phyloP scores from a whole-genome alignment of 306 rosid species.

The Hylodesmum podocarpum region DNA sequence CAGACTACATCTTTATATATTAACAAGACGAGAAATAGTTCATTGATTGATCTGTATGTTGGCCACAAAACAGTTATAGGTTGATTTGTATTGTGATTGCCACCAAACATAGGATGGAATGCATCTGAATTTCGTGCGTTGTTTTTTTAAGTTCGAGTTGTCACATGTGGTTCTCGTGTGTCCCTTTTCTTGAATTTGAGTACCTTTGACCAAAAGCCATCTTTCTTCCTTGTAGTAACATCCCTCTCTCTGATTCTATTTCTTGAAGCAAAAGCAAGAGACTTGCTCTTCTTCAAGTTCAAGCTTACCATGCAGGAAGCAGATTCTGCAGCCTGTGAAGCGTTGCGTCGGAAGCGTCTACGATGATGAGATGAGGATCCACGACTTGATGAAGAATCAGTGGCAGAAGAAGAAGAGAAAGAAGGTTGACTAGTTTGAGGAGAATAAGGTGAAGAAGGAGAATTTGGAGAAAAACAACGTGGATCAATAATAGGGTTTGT shows the following conservation, averaged over 20 bases:
- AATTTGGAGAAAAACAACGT: background rate
- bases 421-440: slow-evolving; percentile 2
- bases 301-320: slow-evolving; percentile 33
- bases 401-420: slow-evolving; percentile 10
- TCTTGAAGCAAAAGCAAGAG: slow-evolving; percentile 44
- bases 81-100: too few species aligned
- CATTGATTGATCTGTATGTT: too few species aligned
- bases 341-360: slow-evolving; percentile 41
- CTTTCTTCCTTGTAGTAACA: slow-evolving; percentile 41
- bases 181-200: slow-evolving; percentile 40
- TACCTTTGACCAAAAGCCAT: slow-evolving; percentile 76
- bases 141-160: slow-evolving; percentile 4
- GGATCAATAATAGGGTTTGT: background rate
- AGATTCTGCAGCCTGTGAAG: slow-evolving; percentile 42
- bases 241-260: slow-evolving; percentile 24
- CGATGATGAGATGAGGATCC: too few species aligned
- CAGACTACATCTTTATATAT: too few species aligned
- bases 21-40: too few species aligned
- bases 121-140: too few species aligned
- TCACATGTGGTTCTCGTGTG: slow-evolving; percentile 25
- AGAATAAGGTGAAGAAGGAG: slow-evolving; percentile 21
- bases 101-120: too few species aligned
- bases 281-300: slow-evolving; percentile 72
- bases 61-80: too few species aligned
- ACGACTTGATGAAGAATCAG: background rate